phyloP scores from a whole-genome alignment of 257 asterid species.

The Rubia yunnanensis region DNA sequence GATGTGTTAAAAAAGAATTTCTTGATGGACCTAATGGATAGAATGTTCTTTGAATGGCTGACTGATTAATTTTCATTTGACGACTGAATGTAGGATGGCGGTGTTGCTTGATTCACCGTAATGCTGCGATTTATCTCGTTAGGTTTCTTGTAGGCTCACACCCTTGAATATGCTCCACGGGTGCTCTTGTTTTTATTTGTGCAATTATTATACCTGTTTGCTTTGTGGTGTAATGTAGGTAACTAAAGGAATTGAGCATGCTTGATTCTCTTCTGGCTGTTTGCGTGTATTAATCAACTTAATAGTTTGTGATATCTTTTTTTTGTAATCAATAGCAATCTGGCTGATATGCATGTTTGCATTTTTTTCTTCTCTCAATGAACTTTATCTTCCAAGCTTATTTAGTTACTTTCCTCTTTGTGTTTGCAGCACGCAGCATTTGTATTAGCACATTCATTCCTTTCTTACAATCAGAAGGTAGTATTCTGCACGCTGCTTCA shows the following conservation, averaged over 20 bases:
- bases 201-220: background rate
- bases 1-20: background rate
- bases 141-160: background rate
- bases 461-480: conserved; percentile 16
- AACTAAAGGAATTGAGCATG: background rate
- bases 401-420: conserved; percentile 1
- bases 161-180: background rate
- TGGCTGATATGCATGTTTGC: background rate
- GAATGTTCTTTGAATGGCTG: background rate
- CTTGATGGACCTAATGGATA: background rate
- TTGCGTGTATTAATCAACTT: background rate
- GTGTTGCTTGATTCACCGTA: background rate
- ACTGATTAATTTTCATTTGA: background rate
- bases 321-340: conserved; percentile 8
- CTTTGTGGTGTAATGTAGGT: too few species aligned
- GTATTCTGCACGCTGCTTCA: conserved; percentile 12
- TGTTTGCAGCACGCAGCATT: conserved; percentile 11
- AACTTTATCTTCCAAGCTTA: background rate
- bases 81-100: background rate
- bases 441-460: background rate
- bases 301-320: background rate
- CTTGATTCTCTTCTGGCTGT: background rate
- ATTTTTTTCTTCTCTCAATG: background rate
- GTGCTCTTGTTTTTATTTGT: background rate
- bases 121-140: background rate